Percentiles rank a stretch among this genome's conserved stretches.
Evolutionary conservation across 495 filamentous ascomycete species (phyloP).

Genomic region (Geopyxis carbonaria): DNA sequence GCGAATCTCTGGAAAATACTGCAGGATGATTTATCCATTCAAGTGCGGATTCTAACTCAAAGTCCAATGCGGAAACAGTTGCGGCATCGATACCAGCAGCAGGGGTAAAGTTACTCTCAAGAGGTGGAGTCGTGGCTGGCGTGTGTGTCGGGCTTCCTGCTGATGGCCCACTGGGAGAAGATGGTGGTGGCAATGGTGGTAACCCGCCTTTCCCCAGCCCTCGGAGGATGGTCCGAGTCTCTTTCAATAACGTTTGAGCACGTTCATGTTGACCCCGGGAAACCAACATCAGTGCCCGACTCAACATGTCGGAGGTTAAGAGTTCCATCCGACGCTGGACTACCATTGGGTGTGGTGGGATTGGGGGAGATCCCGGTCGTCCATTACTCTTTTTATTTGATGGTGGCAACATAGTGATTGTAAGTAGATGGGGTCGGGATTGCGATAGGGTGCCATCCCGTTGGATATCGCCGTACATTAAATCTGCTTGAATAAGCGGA

Average conservation of each 20-base stretch:
- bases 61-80: constrained; percentile 74
- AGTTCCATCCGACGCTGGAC: constrained; percentile 97
- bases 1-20: constrained; percentile 82
- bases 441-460: constrained; percentile 80
- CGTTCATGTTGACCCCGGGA: constrained; percentile 84
- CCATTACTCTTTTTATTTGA: constrained; percentile 43
- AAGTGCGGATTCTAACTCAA: constrained; percentile 78
- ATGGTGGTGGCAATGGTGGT: constrained; percentile 60
- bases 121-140: constrained; percentile 34
- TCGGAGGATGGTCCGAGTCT: constrained; percentile 89
- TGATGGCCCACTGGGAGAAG: constrained; percentile 5
- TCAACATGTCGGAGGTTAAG: constrained; percentile 95
- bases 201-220: constrained; percentile 89
- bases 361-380: constrained; percentile 56
- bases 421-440: constrained; percentile 78
- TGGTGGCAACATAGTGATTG: constrained; percentile 94
- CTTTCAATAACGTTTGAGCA: constrained; percentile 73
- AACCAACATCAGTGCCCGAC: constrained; percentile 75
- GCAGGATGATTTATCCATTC: constrained; percentile 98
- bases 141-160: constrained; percentile 31
- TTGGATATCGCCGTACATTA: constrained; percentile 85
- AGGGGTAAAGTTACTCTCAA: constrained; percentile 44
- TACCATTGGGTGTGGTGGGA: constrained; percentile 87
- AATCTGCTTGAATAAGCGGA: constrained; percentile 85
- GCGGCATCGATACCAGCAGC: constrained; percentile 55